These are phyloP conservation scores for Jaapia argillacea DNA, from an alignment of 768 basidiomycete genomes.

Conservation along the genomic window DNA sequence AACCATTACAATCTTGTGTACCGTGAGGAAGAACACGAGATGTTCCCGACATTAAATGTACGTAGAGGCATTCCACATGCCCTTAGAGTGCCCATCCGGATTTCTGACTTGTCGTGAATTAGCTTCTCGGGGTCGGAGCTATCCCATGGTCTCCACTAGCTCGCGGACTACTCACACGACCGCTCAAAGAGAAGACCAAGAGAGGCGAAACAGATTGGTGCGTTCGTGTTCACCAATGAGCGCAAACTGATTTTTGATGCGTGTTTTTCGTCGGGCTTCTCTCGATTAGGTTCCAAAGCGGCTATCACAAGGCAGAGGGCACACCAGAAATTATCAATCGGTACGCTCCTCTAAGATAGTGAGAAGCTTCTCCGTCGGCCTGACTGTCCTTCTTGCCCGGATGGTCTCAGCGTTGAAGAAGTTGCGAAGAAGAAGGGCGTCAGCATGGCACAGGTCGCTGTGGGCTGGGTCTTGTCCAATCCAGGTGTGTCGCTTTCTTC, in stretches of 20 bases:
- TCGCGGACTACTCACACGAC: constrained; percentile 15
- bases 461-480: constrained; percentile 11
- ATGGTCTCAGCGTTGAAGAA: constrained; percentile 11
- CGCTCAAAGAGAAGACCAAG: constrained; percentile 1
- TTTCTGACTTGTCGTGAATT: constrained; percentile 5
- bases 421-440: constrained; percentile 12
- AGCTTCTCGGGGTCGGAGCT: constrained; percentile 14
- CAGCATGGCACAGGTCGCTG: constrained; percentile 15
- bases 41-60: constrained; percentile 19
- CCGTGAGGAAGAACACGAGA: constrained; percentile 8
- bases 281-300: not conserved
- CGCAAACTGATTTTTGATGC: not conserved
- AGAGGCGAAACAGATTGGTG: not conserved
- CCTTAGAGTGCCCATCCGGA: constrained; percentile 7
- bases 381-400: not conserved
- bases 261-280: not conserved
- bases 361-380: not conserved
- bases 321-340: not conserved
- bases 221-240: not conserved
- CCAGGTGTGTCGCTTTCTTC: not conserved
- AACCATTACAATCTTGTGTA: constrained; percentile 25
- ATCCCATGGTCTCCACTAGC: constrained; percentile 22
- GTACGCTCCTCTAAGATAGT: not conserved
- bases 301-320: not conserved
- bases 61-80: not conserved